Conservation (phyloP, 2,329 filamentous ascomycete genomes). For the Leptographium radiaticola region DNA sequence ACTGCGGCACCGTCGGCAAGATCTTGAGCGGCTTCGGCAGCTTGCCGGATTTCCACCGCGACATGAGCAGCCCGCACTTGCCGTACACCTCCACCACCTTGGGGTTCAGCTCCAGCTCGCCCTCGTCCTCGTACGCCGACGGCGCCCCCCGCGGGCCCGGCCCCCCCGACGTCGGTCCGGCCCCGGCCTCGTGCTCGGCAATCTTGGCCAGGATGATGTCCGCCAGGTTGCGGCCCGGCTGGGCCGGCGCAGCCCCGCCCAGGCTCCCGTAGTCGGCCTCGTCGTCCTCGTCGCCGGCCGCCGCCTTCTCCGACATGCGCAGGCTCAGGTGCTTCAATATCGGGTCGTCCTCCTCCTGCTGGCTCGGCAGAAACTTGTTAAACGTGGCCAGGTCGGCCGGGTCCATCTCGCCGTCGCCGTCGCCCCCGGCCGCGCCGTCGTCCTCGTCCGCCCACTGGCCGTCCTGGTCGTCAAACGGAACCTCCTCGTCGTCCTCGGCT, state of each 20-base stretch:
- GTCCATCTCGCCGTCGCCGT: constrained; percentile 74
- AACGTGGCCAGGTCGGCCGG: constrained; percentile 82
- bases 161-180: background rate
- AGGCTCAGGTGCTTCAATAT: constrained; percentile 46
- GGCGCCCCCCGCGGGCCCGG: constrained; percentile 23
- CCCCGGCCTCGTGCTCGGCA: constrained; percentile 64
- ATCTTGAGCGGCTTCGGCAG: constrained; percentile 97
- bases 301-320: constrained; percentile 3
- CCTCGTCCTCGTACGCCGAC: constrained; percentile 58
- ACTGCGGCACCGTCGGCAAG: constrained; percentile 79
- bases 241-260: constrained; percentile 18
- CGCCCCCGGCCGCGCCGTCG: constrained; percentile 55
- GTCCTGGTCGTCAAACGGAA: constrained; percentile 34
- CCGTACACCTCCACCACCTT: constrained; percentile 93
- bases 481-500: constrained; percentile 22
- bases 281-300: constrained; percentile 20
- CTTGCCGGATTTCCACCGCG: constrained; percentile 83
- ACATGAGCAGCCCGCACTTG: constrained; percentile 76
- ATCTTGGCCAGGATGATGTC: constrained; percentile 93
- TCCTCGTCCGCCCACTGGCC: constrained; percentile 71
- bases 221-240: constrained; percentile 59
- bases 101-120: constrained; percentile 63
- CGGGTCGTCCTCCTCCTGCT: constrained; percentile 58
- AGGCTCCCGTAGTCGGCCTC: too few species aligned
- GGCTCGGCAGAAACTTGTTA: constrained; percentile 71